phyloP scores from a whole-genome alignment of 192 early-diverging fungal genomes.

The Umbelopsis sp. region DNA sequence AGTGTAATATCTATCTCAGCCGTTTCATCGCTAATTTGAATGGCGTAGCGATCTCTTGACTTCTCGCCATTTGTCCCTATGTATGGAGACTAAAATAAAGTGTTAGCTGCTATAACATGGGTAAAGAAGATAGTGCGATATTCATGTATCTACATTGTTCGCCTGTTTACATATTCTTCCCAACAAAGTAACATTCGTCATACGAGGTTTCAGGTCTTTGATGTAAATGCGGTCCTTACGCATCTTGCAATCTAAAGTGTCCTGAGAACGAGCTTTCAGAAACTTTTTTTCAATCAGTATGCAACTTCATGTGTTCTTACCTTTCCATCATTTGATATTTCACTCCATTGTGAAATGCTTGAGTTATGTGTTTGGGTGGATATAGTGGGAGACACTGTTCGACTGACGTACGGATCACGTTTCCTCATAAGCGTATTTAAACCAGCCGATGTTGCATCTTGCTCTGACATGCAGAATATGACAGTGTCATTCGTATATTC shows the following conservation, averaged over 20 bases:
- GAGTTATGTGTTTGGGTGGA: not conserved
- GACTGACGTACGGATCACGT: not conserved
- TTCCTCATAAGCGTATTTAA: conserved; percentile 15
- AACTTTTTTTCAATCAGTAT: no score
- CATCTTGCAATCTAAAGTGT: conserved; percentile 25
- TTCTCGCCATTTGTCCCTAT: not conserved
- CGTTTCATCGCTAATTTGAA: conserved; percentile 30
- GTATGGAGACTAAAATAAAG: conserved; percentile 26
- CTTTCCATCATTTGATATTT: conserved; percentile 22
- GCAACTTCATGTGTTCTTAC: conserved; percentile 1
- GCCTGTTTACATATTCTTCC: conserved; percentile 22
- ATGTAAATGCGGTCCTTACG: conserved; percentile 17
- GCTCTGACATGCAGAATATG: conserved; percentile 34
- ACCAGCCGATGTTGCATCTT: conserved; percentile 21
- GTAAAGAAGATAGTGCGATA: not conserved
- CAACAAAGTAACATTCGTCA: conserved; percentile 33
- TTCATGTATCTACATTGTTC: conserved; percentile 26
- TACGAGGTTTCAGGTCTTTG: conserved; percentile 12
- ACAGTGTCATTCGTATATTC: conserved; percentile 25
- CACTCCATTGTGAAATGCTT: not conserved
- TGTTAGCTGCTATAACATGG: not conserved
- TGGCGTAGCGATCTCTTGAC: conserved; percentile 31
- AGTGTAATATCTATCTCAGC: conserved; percentile 32
- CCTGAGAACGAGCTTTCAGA: conserved; percentile 11
- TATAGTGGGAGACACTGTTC: not conserved